phyloP scores from a whole-genome alignment of 352 stramenopile species.

The Pythium guiyangense region DNA sequence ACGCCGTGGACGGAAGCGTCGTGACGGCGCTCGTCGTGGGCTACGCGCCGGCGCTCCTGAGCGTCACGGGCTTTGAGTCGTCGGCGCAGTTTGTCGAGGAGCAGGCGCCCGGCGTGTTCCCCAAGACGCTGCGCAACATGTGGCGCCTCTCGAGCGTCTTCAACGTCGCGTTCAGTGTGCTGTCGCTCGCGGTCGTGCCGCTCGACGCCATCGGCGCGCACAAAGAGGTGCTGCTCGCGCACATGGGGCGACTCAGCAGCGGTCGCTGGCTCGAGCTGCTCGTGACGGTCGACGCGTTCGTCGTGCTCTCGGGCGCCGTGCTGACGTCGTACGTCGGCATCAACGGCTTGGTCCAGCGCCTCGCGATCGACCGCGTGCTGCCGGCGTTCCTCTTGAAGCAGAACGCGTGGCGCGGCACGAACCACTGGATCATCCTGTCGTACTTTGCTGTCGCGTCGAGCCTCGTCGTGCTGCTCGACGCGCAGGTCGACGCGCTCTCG shows the following conservation, averaged over 20 bases:
- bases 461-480: slow-evolving; percentile 64
- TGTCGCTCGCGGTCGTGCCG: slow-evolving; percentile 68
- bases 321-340: slow-evolving; percentile 84
- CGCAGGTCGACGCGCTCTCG: slow-evolving; percentile 57
- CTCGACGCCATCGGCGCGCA: slow-evolving; percentile 50
- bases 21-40: slow-evolving; percentile 66
- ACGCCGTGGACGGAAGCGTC: slow-evolving; percentile 31
- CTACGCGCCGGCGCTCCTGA: slow-evolving; percentile 23
- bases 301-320: slow-evolving; percentile 85
- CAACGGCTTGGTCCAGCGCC: slow-evolving; percentile 60
- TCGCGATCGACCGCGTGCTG: slow-evolving; percentile 63
- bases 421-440: slow-evolving; percentile 69
- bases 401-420: slow-evolving; percentile 66
- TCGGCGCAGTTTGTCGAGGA: slow-evolving; percentile 87
- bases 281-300: slow-evolving; percentile 78
- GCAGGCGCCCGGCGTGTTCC: slow-evolving; percentile 69
- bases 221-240: slow-evolving; percentile 64
- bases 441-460: slow-evolving; percentile 65
- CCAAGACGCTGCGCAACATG: slow-evolving; percentile 74
- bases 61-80: slow-evolving; percentile 60
- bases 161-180: slow-evolving; percentile 68
- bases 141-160: slow-evolving; percentile 77
- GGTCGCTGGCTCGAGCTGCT: slow-evolving; percentile 41
- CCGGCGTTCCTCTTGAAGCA: slow-evolving; percentile 43
- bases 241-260: slow-evolving; percentile 34